Base-by-base conservation (phyloP, 2,329 filamentous ascomycete species). In the Sporothrix curviconia region DNA sequence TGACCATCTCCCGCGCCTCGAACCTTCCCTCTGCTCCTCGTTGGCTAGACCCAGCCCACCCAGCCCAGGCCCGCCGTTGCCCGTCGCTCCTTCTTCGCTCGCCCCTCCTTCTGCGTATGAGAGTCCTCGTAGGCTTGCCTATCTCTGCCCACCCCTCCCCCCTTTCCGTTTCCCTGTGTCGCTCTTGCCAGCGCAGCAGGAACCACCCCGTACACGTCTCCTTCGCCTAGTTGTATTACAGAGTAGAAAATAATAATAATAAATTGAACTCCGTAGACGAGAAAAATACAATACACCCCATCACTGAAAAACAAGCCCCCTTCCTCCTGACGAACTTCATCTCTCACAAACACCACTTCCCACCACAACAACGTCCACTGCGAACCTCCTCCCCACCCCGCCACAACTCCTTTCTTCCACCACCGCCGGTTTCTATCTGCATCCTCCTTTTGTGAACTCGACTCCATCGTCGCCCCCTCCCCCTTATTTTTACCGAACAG, bases 1-100 rank as follows among this genome's bases (percentile, higher is more conserved):
- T 30, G 47, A 15, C 40, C 42, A 32, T 43, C 44, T 39, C 51
- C 37, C 52, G 56, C 34, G 44, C 57, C 57, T 55, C 57, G 57
- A 58, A 58, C 51, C 57, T 58, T 58, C 56, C 42, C 34, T 47
- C 34, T 34, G 15, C 42, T 28, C n/a, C 34, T 52, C 55, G 39
- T 39, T 40, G 42, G 42, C 43, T 43, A 47, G 43, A 3, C 25
- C 17, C 14, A n/a, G 42, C n/a, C n/a, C n/a, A n/a, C 25, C 52
- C 44, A 28, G 37, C 30, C 39, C 17, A 34, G 42, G 40, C 40
- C 34, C 54, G 36, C 37, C 32, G 25, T n/a, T 30, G 37, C 39
- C 52, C 52, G 22, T 49, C 24, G 53, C 37, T 40, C 56, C 49
- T 58, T 58, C 44, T 34, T 40, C 36, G 47, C 40, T 28, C 46